phyloP scores from a whole-genome alignment of 2,329 filamentous ascomycete species.

The Xylaria arbuscula region DNA sequence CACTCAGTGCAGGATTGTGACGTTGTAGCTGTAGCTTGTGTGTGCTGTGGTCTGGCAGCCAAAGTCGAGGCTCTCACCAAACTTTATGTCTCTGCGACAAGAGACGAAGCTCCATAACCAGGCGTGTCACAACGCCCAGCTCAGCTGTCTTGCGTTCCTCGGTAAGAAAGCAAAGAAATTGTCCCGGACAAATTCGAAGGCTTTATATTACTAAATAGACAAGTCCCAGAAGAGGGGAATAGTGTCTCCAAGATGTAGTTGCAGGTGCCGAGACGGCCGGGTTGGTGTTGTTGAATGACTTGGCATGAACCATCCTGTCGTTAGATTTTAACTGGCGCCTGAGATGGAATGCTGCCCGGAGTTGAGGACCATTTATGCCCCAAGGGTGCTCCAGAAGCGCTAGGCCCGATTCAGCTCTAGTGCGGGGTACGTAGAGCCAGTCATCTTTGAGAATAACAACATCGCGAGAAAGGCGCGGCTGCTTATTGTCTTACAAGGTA shows the following conservation, averaged over 20 bases:
- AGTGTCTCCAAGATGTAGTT: neutral
- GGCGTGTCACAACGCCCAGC: slow-evolving; percentile 15
- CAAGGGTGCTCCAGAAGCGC: slow-evolving; percentile 22
- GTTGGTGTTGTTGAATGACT: slow-evolving; percentile 13
- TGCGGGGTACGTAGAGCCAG: slow-evolving; percentile 29
- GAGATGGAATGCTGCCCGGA: slow-evolving; percentile 18
- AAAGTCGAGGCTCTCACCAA: slow-evolving; percentile 22
- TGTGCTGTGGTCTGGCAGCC: neutral
- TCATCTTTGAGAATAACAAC: slow-evolving; percentile 16
- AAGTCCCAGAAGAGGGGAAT: neutral
- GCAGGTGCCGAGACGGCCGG: slow-evolving; percentile 3
- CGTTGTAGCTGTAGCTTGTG: neutral
- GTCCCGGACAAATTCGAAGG: slow-evolving; percentile 23
- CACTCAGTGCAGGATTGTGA: slow-evolving; percentile 14
- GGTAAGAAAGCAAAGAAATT: slow-evolving; percentile 17
- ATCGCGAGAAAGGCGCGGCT: slow-evolving; percentile 20
- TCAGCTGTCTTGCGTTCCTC: slow-evolving; percentile 13
- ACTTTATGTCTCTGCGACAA: slow-evolving; percentile 24
- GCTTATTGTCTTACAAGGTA: too few relatives aligned
- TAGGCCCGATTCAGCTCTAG: slow-evolving; percentile 29
- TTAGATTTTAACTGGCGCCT: slow-evolving; percentile 13
- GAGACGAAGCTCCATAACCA: slow-evolving; percentile 27
- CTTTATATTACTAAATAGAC: neutral
- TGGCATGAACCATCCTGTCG: slow-evolving; percentile 31
- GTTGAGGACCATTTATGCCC: slow-evolving; percentile 19